Conservation (phyloP, 345 rosid species). For the Conringia planisiliqua region DNA sequence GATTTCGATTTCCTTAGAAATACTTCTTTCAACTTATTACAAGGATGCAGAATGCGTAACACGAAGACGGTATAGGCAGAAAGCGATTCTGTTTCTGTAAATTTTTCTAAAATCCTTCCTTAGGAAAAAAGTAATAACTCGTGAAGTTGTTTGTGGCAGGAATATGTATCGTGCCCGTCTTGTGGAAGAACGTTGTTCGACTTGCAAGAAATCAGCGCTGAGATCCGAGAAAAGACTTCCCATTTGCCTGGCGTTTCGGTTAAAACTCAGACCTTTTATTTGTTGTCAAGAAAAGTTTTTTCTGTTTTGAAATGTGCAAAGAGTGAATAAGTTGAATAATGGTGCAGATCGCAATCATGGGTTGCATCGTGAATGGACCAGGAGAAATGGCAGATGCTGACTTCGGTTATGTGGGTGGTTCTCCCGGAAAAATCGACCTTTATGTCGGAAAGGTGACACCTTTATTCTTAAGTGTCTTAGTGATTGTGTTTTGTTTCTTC, state of each 20-base stretch:
- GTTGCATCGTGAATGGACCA: constrained; percentile 97
- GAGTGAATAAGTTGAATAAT: background rate
- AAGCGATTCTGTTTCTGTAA: background rate
- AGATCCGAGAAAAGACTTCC: constrained; percentile 83
- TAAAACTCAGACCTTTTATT: constrained; percentile 8
- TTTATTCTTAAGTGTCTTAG: background rate
- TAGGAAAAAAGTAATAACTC: background rate
- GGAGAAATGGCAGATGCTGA: constrained; percentile 99
- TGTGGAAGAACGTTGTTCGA: constrained; percentile 97
- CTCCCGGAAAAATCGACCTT: constrained; percentile 96
- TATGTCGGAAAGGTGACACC: constrained; percentile 84
- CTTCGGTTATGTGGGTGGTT: constrained; percentile 94
- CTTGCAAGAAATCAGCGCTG: constrained; percentile 94
- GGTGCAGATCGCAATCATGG: constrained; percentile 90
- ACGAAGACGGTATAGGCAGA: constrained; percentile 76
- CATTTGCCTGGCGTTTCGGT: constrained; percentile 99
- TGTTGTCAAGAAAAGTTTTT: background rate
- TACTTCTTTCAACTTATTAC: constrained; percentile 90
- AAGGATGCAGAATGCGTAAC: constrained; percentile 99
- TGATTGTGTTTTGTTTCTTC: background rate
- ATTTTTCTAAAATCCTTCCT: background rate
- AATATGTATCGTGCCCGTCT: constrained; percentile 94
- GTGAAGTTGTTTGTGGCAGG: constrained; percentile 41
- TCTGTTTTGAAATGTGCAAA: background rate
- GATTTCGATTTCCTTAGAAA: constrained; percentile 85